Evolutionary conservation across 75 land plant species (phyloP).

Genomic region (Picea sitchensis): DNA sequence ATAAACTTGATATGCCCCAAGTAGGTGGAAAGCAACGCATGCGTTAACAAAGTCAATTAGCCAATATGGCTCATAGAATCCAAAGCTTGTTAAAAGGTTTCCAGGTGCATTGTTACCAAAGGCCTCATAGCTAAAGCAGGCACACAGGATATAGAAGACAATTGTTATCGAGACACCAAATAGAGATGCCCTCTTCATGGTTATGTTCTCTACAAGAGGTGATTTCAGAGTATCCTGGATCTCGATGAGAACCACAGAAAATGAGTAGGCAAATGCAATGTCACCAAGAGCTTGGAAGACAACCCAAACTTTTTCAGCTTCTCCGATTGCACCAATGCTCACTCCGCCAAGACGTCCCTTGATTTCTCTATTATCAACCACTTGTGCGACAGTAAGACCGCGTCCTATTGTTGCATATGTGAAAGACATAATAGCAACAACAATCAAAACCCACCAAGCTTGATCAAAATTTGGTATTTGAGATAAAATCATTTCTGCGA

Average conservation of each 20-base stretch:
- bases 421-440: constrained; percentile 70
- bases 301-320: constrained; percentile 49
- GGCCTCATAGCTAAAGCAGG: constrained; percentile 77
- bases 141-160: constrained; percentile 62
- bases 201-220: constrained; percentile 57
- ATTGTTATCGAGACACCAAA: constrained; percentile 42
- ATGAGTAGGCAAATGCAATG: constrained; percentile 87
- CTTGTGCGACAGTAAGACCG: constrained; percentile 30
- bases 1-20: constrained; percentile 77
- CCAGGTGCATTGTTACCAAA: constrained; percentile 72
- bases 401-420: constrained; percentile 59
- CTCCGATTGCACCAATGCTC: constrained; percentile 1
- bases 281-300: constrained; percentile 80
- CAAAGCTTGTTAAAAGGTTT: constrained; percentile 65
- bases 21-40: constrained; percentile 60
- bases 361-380: constrained; percentile 39
- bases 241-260: constrained; percentile 58
- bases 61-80: constrained; percentile 70
- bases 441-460: constrained; percentile 58
- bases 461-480: constrained; percentile 63
- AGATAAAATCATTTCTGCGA: constrained; percentile 47
- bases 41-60: constrained; percentile 73
- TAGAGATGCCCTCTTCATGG: constrained; percentile 70
- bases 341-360: constrained; percentile 62
- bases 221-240: constrained; percentile 77